A percentile compares a stretch with the other conserved stretches of the same genome.
Evolutionary conservation across 768 basidiomycete genomes (phyloP).

Genomic region (Mycena vulgaris): DNA sequence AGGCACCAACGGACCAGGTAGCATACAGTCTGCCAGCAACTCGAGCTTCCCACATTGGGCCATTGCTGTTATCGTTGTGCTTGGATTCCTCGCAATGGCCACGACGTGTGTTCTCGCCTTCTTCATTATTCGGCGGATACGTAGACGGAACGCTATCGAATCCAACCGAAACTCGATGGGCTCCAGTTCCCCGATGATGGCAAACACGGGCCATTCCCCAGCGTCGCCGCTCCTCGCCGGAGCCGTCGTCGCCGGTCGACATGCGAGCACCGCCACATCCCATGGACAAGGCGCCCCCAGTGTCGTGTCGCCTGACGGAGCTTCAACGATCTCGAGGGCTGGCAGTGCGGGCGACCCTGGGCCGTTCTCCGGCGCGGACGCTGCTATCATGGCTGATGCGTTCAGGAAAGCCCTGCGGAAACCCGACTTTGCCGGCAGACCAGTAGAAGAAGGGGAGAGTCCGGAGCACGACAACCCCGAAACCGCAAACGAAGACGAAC

Average conservation of each 20-base stretch:
- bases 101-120: constrained; percentile 79
- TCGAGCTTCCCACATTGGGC: constrained; percentile 88
- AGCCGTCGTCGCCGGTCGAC: constrained; percentile 46
- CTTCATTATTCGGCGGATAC: constrained; percentile 79
- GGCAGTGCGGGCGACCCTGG: constrained; percentile 75
- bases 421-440: constrained; percentile 84
- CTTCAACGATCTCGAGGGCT: constrained; percentile 77
- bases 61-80: constrained; percentile 90
- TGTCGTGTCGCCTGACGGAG: constrained; percentile 77
- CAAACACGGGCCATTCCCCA: constrained; percentile 64
- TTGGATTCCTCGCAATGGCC: constrained; percentile 87
- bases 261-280: constrained; percentile 49
- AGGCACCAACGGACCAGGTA: constrained; percentile 52
- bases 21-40: constrained; percentile 60
- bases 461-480: constrained; percentile 61
- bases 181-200: constrained; percentile 88
- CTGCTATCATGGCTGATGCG: constrained; percentile 94
- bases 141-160: constrained; percentile 62
- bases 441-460: constrained; percentile 80
- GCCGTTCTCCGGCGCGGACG: constrained; percentile 87
- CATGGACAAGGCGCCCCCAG: constrained; percentile 55
- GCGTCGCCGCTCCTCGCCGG: constrained; percentile 65
- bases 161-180: constrained; percentile 84
- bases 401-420: constrained; percentile 91
- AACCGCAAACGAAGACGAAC: constrained; percentile 53